These are phyloP conservation scores for Albatrellus ellisii DNA, from an alignment of 768 basidiomycete species.

Conservation along the genomic window DNA sequence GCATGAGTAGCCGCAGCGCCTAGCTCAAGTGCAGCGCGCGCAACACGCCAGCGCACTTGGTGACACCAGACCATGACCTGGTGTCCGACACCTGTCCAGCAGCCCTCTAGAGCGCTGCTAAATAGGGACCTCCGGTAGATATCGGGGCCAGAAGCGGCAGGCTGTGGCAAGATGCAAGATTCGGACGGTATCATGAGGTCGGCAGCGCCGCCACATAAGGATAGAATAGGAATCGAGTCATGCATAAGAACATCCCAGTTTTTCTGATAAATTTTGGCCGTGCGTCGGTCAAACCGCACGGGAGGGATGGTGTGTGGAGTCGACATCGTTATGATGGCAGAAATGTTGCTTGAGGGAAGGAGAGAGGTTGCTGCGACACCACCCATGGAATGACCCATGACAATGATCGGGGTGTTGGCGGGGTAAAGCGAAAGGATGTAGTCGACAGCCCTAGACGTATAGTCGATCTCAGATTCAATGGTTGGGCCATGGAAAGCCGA, in stretches of 20 bases:
- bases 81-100: conserved; percentile 93
- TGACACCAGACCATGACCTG: conserved; percentile 98
- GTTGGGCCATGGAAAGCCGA: conserved; percentile 92
- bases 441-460: conserved; percentile 53
- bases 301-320: conserved; percentile 86
- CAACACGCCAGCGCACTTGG: conserved; percentile 85
- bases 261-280: conserved; percentile 57
- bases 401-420: conserved; percentile 43
- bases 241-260: conserved; percentile 31
- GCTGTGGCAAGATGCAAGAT: conserved; percentile 50
- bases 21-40: conserved; percentile 65
- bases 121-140: conserved; percentile 55
- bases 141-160: conserved; percentile 3
- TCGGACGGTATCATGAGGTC: conserved; percentile 92
- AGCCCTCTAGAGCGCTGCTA: conserved; percentile 78
- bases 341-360: conserved; percentile 51
- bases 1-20: conserved; percentile 20
- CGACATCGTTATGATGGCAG: conserved; percentile 89
- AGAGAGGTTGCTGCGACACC: conserved; percentile 81
- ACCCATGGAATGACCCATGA: conserved; percentile 97
- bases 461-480: conserved; percentile 67
- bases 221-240: conserved; percentile 52
- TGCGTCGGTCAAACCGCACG: conserved; percentile 69
- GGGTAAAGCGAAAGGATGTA: conserved; percentile 77
- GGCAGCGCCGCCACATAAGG: conserved; percentile 83